Conservation (phyloP, 768 basidiomycete species). For the Mrakia gelida region DNA sequence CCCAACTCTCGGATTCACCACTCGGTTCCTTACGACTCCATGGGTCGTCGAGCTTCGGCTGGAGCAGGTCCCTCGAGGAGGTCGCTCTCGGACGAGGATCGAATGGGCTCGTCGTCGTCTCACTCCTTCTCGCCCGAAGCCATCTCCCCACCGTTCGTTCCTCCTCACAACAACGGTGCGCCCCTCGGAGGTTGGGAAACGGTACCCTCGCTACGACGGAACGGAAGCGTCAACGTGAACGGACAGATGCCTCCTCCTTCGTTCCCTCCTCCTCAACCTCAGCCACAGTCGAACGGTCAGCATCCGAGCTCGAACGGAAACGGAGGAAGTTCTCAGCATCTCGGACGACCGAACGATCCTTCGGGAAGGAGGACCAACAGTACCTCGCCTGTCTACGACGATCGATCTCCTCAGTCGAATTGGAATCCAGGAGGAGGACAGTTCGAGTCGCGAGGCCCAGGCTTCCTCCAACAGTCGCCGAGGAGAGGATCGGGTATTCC, state of each 20-base stretch:
- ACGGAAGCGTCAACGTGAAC: too few species aligned
- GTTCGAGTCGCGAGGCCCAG: background rate
- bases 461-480: background rate
- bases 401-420: background rate
- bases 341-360: background rate
- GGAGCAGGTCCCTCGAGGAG: background rate
- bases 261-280: background rate
- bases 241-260: background rate
- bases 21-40: background rate
- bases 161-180: background rate
- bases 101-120: background rate
- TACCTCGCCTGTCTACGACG: conserved; percentile 1
- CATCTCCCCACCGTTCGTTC: background rate
- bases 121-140: background rate
- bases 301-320: background rate
- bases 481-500: background rate
- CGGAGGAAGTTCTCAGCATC: background rate
- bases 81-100: background rate
- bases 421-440: background rate
- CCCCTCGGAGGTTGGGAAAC: background rate
- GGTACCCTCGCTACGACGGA: background rate
- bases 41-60: background rate
- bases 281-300: background rate
- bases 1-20: background rate
- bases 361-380: background rate